Evolutionary conservation across 768 basidiomycete genomes (phyloP), one percentile per base, ranked within the genome.

Genomic region (Mycena crocata): DNA sequence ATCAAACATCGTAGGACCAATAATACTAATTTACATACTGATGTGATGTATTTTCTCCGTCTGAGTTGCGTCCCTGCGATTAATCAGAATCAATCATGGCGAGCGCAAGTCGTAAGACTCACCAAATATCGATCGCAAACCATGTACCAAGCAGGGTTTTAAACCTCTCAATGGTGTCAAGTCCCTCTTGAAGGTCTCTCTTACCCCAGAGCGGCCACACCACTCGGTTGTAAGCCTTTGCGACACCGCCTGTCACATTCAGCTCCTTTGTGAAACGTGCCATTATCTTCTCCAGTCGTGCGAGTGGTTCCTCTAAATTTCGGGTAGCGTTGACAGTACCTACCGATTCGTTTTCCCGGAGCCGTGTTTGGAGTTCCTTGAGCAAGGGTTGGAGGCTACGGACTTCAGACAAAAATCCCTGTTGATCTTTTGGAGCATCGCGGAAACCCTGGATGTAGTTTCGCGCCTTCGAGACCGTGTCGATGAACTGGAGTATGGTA

Each of bases 401-500:
- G 15, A 56, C 10, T 40, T 56, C 55, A 15, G 39, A n/a, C 15
- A 56, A 21, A 21, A 30, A 44, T n/a, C 5, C 21, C 55, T 31
- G 17, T 32, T 56, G 55, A 13, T 56, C 55, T 31, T 44, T 30
- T 21, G 55, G 40, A 1, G 55, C 55, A 31, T 56, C 39, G 5
- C 8, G 17, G 19, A 56, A 21, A 23, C 19, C 55, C 17, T 30
- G 15, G 4, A 56, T 35, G 30, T 30, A 44, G 30, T 42, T 21
- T 3, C 55, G 23, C 30, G 55, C 39, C 30, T 21, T 56, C 28
- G 30, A 28, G 17, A 56, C 35, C 37, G 40, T 56, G 26, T 56
- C 55, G 40, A 56, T 15, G 14, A 56, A 28, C 55, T 56, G 55
- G 21, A 56, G 55, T n/a, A 42, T 42, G 37, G 39, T 42, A 40